Evolutionary conservation across 345 rosid genomes (phyloP), one percentile per base, ranked within the genome.

Genomic region (Rhodomyrtus tomentosa): DNA sequence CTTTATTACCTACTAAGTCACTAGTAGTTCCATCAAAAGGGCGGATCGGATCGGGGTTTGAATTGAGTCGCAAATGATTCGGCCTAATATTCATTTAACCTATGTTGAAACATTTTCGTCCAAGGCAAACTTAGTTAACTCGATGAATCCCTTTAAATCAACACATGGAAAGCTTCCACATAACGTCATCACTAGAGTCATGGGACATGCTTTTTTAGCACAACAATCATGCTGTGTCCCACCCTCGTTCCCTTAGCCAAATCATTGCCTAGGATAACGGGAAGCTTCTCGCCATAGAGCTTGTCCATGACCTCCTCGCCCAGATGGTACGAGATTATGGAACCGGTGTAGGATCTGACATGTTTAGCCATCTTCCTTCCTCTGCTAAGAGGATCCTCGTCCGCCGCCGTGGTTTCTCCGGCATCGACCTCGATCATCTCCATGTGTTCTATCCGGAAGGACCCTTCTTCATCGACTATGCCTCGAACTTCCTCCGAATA

Each of bases 321-420:
- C 45, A 86, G 81, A 62, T 88, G 86, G 82, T 56, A 81, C 9
- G 87, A 79, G 50, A 85, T 84, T 36, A 84, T 52, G 16, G 85
- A 58, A 15, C 85, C 88, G 16, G 88, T 74, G 85, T 81, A 79
- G n/a, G 86, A 50, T 54, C 86, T 84, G 5, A 48, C 8, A 25
- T 40, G 22, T 20, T 82, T 76, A 18, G 83, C 49, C 55, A 50
- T 7, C 40, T n/a, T 82, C 85, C 74, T 24, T 18, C 52, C 84
- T 27, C 54, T 59, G 15, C 22, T 36, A 82, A 55, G 51, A 7
- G 56, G 16, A 50, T 55, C 29, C 79, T 72, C 50, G 32, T 18
- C 80, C 36, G 29, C 80, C 36, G 29, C 12, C 45, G 50, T 10
- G 6, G 21, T 13, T 52, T 62, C 87, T 76, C 56, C 81, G 6